Evolutionary conservation across 352 stramenopile genomes (phyloP).

Genomic region (Plasmopara viticola): DNA sequence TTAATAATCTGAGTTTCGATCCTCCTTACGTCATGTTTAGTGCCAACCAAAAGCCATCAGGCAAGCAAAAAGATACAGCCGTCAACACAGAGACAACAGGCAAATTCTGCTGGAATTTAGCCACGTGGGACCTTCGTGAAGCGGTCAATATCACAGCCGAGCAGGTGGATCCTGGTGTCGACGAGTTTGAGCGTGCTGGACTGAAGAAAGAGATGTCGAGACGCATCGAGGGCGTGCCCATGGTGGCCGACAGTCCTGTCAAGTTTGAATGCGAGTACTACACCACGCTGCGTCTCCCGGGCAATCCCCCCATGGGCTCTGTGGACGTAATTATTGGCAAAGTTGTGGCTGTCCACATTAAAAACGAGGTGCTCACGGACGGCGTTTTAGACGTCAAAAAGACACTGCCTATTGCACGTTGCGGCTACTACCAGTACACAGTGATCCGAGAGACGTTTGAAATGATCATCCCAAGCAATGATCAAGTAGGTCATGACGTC

Average conservation of each 20-base stretch:
- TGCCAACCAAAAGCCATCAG: conserved; percentile 26
- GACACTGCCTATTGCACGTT: conserved; percentile 27
- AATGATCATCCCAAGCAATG: no score
- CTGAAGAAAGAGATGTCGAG: no score
- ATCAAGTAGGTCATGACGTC: no score
- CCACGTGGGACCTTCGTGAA: no score
- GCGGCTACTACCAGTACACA: conserved; percentile 30
- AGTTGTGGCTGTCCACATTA: conserved; percentile 28
- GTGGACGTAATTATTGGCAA: conserved; percentile 33
- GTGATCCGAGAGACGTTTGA: conserved; percentile 5
- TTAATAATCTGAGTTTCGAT: conserved; percentile 7
- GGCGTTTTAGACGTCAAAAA: conserved; percentile 31
- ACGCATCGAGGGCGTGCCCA: background rate
- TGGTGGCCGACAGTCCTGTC: conserved; percentile 29
- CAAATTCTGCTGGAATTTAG: no score
- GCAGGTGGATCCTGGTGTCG: no score
- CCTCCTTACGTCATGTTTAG: conserved; percentile 31
- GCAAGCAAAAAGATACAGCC: conserved; percentile 24
- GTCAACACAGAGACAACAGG: conserved; percentile 17
- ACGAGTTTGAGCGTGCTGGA: no score
- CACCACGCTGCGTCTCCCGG: conserved; percentile 26
- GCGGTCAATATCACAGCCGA: no score
- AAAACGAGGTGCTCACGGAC: conserved; percentile 27
- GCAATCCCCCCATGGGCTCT: conserved; percentile 27
- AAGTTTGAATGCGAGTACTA: conserved; percentile 33